These are phyloP conservation scores for Sporopachydermia quercuum DNA, from an alignment of 805 yeast genomes.

Conservation along the genomic window DNA sequence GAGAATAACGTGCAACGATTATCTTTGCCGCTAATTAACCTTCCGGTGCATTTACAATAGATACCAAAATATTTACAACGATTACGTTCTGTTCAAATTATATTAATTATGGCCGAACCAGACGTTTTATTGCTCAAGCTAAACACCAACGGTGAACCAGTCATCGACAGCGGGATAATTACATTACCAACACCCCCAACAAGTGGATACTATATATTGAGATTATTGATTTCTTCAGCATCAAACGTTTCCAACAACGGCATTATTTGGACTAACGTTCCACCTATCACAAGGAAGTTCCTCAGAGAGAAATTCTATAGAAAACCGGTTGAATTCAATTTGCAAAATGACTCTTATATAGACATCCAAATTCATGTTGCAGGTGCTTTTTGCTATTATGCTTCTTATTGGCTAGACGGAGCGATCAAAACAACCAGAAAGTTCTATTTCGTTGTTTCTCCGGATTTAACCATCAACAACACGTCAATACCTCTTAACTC, in stretches of 20 bases:
- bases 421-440: slow-evolving; percentile 35
- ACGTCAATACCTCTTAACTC: slow-evolving; percentile 57
- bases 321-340: slow-evolving; percentile 25
- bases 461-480: slow-evolving; percentile 45
- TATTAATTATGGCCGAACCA: too few species aligned
- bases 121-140: slow-evolving; percentile 2
- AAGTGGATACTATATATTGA: slow-evolving; percentile 25
- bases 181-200: slow-evolving; percentile 2
- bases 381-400: slow-evolving; percentile 68
- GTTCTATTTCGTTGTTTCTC: slow-evolving; percentile 62
- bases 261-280: slow-evolving; percentile 58
- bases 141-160: slow-evolving; percentile 19
- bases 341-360: slow-evolving; percentile 47
- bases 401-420: slow-evolving; percentile 35
- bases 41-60: too few species aligned
- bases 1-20: too few species aligned
- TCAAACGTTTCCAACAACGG: slow-evolving; percentile 61
- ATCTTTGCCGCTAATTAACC: too few species aligned
- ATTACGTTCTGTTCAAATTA: too few species aligned
- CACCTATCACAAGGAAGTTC: slow-evolving; percentile 32
- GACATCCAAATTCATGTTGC: slow-evolving; percentile 50
- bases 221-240: slow-evolving; percentile 61
- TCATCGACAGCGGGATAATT: slow-evolving; percentile 22
- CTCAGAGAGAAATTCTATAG: slow-evolving; percentile 39
- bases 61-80: too few species aligned